phyloP scores from a whole-genome alignment of 2,329 filamentous ascomycete genomes.

The Dactylella cylindrospora region DNA sequence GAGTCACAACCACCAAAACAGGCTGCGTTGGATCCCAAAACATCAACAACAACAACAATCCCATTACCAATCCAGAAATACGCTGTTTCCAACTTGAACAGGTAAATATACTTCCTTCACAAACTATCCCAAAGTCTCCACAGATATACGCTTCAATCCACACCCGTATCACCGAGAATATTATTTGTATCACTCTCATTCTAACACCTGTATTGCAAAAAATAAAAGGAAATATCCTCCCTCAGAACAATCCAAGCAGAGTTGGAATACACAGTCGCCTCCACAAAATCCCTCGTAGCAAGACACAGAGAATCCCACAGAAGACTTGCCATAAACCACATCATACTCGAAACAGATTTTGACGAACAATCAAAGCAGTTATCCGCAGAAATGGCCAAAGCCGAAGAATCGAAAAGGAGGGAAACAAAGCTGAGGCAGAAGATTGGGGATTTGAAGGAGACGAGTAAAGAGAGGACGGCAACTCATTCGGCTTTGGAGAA shows the following conservation, averaged over 20 bases:
- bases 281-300: slow-evolving; percentile 26
- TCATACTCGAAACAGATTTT: slow-evolving; percentile 37
- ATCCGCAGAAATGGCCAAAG: slow-evolving; percentile 33
- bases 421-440: slow-evolving; percentile 24
- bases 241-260: slow-evolving; percentile 38
- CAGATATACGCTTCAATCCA: neutral
- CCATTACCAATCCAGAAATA: slow-evolving; percentile 23
- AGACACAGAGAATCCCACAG: slow-evolving; percentile 33
- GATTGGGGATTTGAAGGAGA: slow-evolving; percentile 20
- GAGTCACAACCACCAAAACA: slow-evolving; percentile 23
- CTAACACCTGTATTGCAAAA: neutral
- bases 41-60: slow-evolving; percentile 42
- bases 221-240: slow-evolving; percentile 25
- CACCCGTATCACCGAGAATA: neutral
- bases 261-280: slow-evolving; percentile 41
- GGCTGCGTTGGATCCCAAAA: slow-evolving; percentile 30
- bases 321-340: slow-evolving; percentile 31
- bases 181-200: neutral
- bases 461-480: slow-evolving; percentile 4
- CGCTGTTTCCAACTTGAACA: slow-evolving; percentile 35
- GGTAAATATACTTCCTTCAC: slow-evolving; percentile 14
- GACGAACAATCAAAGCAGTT: slow-evolving; percentile 29
- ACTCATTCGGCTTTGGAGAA: slow-evolving; percentile 50
- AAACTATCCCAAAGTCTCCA: neutral
- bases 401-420: slow-evolving; percentile 26